Percentiles rank a stretch among this genome's conserved stretches.
phyloP scores from a whole-genome alignment of 305 asterid species.

The Galium porrigens region DNA sequence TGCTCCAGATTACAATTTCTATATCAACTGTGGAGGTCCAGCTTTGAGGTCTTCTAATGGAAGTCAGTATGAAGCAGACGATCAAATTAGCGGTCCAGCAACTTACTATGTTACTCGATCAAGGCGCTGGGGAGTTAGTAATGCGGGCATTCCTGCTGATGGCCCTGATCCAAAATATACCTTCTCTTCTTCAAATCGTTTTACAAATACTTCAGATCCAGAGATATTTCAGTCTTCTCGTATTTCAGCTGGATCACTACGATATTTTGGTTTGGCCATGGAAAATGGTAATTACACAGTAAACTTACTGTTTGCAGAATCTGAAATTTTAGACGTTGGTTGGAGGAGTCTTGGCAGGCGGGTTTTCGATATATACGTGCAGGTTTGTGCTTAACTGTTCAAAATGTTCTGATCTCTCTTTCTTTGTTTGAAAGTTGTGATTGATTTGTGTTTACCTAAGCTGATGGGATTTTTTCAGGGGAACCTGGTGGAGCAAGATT shows the following conservation, averaged over 20 bases:
- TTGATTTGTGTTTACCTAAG: constrained; percentile 10
- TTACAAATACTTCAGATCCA: constrained; percentile 40
- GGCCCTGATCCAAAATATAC: constrained; percentile 26
- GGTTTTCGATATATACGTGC: constrained; percentile 46
- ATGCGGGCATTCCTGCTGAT: constrained; percentile 43
- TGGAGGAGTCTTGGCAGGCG: constrained; percentile 66
- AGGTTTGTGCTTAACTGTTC: constrained; percentile 27
- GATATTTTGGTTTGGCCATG: constrained; percentile 65
- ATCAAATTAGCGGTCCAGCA: constrained; percentile 52
- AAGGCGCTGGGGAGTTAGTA: constrained; percentile 65
- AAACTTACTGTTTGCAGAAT: constrained; percentile 44
- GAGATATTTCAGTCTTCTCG: constrained; percentile 49
- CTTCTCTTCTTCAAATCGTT: constrained; percentile 17
- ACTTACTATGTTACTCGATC: constrained; percentile 29
- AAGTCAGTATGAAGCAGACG: constrained; percentile 33
- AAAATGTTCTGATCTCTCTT: not conserved
- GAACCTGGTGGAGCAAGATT: constrained; percentile 30
- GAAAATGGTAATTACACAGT: constrained; percentile 60
- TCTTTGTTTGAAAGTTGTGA: not conserved
- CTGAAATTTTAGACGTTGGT: constrained; percentile 18
- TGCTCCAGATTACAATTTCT: constrained; percentile 45
- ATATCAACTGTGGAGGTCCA: constrained; percentile 56
- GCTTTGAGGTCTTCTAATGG: constrained; percentile 26
- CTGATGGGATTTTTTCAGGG: constrained; percentile 32
- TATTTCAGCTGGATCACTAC: constrained; percentile 60